Evolutionary conservation across 2,329 filamentous ascomycete species (phyloP).

Genomic region (Botrytis hyacinthi): DNA sequence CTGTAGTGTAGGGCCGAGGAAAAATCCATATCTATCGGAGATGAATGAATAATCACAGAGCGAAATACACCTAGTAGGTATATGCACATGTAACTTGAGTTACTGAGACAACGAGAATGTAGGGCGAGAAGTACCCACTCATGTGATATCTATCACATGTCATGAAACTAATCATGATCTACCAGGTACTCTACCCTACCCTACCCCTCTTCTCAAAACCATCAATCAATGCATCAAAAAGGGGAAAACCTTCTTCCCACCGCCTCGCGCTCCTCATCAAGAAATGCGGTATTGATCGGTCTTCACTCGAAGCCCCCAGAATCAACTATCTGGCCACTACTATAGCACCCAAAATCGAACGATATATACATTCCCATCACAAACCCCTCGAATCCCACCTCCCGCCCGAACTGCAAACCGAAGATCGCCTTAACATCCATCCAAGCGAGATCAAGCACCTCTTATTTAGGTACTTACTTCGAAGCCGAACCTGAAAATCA

Average conservation of each 20-base stretch:
- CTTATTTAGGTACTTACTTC: background rate
- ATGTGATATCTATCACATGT: background rate
- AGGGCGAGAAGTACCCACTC: background rate
- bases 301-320: background rate
- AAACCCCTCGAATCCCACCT: background rate
- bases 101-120: background rate
- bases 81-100: background rate
- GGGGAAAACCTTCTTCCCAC: background rate
- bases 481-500: background rate
- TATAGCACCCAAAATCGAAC: background rate
- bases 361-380: background rate
- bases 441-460: background rate
- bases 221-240: background rate
- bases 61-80: background rate
- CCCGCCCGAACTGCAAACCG: background rate
- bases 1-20: background rate
- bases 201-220: background rate
- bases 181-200: background rate
- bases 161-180: background rate
- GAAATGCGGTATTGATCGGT: background rate
- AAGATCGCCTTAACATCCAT: background rate
- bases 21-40: background rate
- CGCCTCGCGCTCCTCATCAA: background rate
- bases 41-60: background rate
- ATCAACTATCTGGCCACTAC: background rate